Evolutionary conservation across 129 eudicot genomes (phyloP).

Genomic region (carrot (Daucus carota)): DH1_v3.0 NC_030387.2:36087001-36087500

Average conservation of each 20-base stretch:
- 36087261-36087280: conserved; percentile 72
- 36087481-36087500: conserved; percentile 34
- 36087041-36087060: conserved; percentile 16
- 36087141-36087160: conserved; percentile 60
- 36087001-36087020: background rate
- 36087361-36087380: conserved; percentile 65
- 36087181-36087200: conserved; percentile 36
- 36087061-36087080: conserved; percentile 47
- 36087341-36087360: conserved; percentile 90
- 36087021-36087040: background rate
- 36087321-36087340: conserved; percentile 90
- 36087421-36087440: conserved; percentile 40
- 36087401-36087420: conserved; percentile 58
- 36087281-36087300: conserved; percentile 79
- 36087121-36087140: conserved; percentile 48
- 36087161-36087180: conserved; percentile 61
- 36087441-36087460: conserved; percentile 55
- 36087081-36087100: conserved; percentile 84
- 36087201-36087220: conserved; percentile 47
- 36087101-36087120: conserved; percentile 18
- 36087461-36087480: conserved; percentile 65
- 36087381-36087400: conserved; percentile 95
- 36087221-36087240: conserved; percentile 46
- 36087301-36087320: conserved; percentile 62
- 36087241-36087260: conserved; percentile 73